Evolutionary conservation across 2,329 filamentous ascomycete species (phyloP).

Genomic region (Pseudomassariella vexata): DNA sequence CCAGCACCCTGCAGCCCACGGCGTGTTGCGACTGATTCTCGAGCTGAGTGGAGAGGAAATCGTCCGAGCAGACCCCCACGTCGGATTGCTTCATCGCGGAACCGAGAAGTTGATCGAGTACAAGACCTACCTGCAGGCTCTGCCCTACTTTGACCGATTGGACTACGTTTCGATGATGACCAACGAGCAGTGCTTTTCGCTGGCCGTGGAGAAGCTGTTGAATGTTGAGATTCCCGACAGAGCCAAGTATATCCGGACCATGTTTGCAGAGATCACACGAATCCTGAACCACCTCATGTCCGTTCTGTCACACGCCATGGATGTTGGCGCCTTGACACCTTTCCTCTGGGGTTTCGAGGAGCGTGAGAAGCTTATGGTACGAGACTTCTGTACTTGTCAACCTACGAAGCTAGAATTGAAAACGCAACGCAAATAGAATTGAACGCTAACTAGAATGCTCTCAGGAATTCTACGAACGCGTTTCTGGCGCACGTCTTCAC

Average conservation of each 20-base stretch:
- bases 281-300: conserved; percentile 98
- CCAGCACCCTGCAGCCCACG: conserved; percentile 97
- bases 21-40: conserved; percentile 93
- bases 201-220: conserved; percentile 95
- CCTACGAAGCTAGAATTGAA: conserved; percentile 3
- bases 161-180: conserved; percentile 99
- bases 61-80: conserved; percentile 91
- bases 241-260: conserved; percentile 92
- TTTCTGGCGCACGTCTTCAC: conserved; percentile 95
- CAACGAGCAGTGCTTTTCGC: conserved; percentile 94
- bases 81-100: conserved; percentile 90
- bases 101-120: conserved; percentile 99
- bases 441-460: conserved; percentile 7
- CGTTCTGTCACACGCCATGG: conserved; percentile 94
- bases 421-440: conserved; percentile 4
- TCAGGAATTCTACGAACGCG: conserved; percentile 99
- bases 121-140: conserved; percentile 96
- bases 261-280: conserved; percentile 94
- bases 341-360: conserved; percentile 99
- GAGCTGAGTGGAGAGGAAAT: conserved; percentile 98
- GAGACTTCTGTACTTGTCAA: conserved; percentile 19
- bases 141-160: conserved; percentile 97
- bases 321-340: conserved; percentile 94
- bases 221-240: conserved; percentile 94
- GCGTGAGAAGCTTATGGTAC: conserved; percentile 98